Percentiles rank a stretch among this genome's conserved stretches.
Conservation (phyloP, 2,329 filamentous ascomycete genomes). For the Diplodia scrobiculata region DNA sequence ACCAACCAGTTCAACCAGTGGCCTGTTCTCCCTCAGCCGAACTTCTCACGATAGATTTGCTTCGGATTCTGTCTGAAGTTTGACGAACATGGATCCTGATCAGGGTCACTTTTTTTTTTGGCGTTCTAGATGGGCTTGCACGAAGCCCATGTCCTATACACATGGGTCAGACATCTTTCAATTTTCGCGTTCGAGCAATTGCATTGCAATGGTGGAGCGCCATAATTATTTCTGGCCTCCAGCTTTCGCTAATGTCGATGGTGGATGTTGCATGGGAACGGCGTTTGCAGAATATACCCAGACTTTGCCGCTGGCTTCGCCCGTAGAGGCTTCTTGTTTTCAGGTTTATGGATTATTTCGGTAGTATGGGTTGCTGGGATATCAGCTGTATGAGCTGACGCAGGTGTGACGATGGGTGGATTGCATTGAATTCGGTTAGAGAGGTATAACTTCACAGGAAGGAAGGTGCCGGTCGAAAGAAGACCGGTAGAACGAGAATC, state of each 20-base stretch:
- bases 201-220: constrained; percentile 11
- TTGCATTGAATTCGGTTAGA: constrained; percentile 8
- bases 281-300: constrained; percentile 25
- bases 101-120: neutral
- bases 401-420: neutral
- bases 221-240: constrained; percentile 8
- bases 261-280: constrained; percentile 23
- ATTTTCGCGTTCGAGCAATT: constrained; percentile 22
- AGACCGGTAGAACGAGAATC: neutral
- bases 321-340: constrained; percentile 16
- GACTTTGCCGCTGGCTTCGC: constrained; percentile 25
- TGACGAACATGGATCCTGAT: neutral
- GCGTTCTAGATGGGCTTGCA: constrained; percentile 25
- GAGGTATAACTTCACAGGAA: constrained; percentile 1
- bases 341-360: neutral
- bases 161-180: constrained; percentile 3
- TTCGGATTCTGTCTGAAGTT: constrained; percentile 4
- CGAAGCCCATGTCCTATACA: neutral
- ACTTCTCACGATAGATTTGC: constrained; percentile 34
- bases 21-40: constrained; percentile 43
- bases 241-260: constrained; percentile 15
- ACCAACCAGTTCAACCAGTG: constrained; percentile 45
- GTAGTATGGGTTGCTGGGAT: neutral
- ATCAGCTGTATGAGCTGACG: neutral
- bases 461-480: neutral